These are phyloP conservation scores for Elsinoe fawcettii DNA, from an alignment of 2,329 filamentous ascomycete species.

Conservation along the genomic window DNA sequence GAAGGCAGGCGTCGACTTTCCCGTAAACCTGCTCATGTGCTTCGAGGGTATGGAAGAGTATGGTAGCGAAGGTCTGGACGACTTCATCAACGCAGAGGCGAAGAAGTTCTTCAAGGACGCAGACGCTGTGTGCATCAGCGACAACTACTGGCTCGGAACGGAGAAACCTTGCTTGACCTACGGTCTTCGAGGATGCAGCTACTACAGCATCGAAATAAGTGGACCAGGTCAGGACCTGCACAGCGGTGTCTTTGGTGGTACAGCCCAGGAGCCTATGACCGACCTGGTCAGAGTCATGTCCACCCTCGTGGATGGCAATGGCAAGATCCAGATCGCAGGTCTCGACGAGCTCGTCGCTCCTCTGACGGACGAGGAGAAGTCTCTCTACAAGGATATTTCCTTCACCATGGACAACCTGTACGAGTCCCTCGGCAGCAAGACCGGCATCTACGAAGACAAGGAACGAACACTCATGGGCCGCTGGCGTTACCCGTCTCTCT, in stretches of 20 bases:
- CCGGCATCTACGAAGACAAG: slow-evolving; percentile 79
- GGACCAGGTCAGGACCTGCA: slow-evolving; percentile 91
- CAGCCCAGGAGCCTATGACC: slow-evolving; percentile 97
- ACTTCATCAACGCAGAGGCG: slow-evolving; percentile 83
- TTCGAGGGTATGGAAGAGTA: slow-evolving; percentile 99
- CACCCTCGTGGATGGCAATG: slow-evolving; percentile 77
- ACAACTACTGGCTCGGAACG: slow-evolving; percentile 99
- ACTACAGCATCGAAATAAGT: slow-evolving; percentile 86
- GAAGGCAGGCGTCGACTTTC: slow-evolving; percentile 87
- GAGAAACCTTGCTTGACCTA: slow-evolving; percentile 98
- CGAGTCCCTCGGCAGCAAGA: slow-evolving; percentile 82
- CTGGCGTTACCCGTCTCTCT: slow-evolving; percentile 91
- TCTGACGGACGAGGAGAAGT: slow-evolving; percentile 75
- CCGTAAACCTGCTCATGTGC: slow-evolving; percentile 97
- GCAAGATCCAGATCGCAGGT: slow-evolving; percentile 90
- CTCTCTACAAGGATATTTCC: slow-evolving; percentile 79
- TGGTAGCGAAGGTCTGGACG: slow-evolving; percentile 90
- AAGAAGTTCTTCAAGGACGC: slow-evolving; percentile 93
- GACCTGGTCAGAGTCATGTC: slow-evolving; percentile 78
- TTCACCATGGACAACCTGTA: slow-evolving; percentile 96
- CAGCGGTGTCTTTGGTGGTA: slow-evolving; percentile 93
- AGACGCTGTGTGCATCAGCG: slow-evolving; percentile 94
- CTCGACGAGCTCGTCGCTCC: slow-evolving; percentile 89
- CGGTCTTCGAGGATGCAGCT: slow-evolving; percentile 93
- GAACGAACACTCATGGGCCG: slow-evolving; percentile 89